Percentiles rank a stretch among this genome's conserved stretches.
phyloP scores from a whole-genome alignment of 306 rosid species.

The Hylodesmum podocarpum region DNA sequence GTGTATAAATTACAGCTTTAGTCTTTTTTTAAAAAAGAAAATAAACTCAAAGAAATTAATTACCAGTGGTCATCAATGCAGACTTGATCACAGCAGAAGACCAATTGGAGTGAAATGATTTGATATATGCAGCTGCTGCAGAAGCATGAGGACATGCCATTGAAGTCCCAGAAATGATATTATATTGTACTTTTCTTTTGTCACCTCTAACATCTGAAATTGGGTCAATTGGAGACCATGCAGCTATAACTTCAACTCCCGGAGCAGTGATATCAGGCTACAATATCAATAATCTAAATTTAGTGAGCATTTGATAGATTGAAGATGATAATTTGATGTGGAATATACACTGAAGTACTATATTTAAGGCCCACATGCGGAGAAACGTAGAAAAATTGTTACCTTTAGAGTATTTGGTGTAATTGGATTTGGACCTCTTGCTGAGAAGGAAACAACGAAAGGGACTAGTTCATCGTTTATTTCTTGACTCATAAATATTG shows the following conservation, averaged over 20 bases:
- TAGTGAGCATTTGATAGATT: background rate
- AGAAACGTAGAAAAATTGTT: no score
- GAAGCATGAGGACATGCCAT: slow-evolving; percentile 62
- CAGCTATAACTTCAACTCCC: slow-evolving; percentile 46
- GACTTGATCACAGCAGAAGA: slow-evolving; percentile 52
- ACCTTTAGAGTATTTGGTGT: slow-evolving; percentile 55
- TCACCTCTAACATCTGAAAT: slow-evolving; percentile 4
- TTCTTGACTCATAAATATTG: slow-evolving; percentile 39
- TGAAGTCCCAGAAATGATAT: slow-evolving; percentile 41
- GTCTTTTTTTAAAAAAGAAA: no score
- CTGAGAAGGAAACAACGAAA: slow-evolving; percentile 37
- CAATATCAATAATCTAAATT: background rate
- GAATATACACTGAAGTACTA: no score
- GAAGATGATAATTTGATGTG: background rate
- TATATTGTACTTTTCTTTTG: background rate
- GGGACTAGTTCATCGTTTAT: slow-evolving; percentile 33
- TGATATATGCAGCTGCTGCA: slow-evolving; percentile 47
- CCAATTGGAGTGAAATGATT: slow-evolving; percentile 55
- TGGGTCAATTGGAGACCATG: slow-evolving; percentile 25
- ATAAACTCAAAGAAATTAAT: background rate
- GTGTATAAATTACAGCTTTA: no score
- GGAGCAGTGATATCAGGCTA: slow-evolving; percentile 57
- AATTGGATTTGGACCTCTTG: slow-evolving; percentile 58
- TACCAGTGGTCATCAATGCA: slow-evolving; percentile 53
- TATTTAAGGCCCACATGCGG: no score